Conservation (phyloP, 345 rosid genomes). For the Eucalyptus grandis region DNA sequence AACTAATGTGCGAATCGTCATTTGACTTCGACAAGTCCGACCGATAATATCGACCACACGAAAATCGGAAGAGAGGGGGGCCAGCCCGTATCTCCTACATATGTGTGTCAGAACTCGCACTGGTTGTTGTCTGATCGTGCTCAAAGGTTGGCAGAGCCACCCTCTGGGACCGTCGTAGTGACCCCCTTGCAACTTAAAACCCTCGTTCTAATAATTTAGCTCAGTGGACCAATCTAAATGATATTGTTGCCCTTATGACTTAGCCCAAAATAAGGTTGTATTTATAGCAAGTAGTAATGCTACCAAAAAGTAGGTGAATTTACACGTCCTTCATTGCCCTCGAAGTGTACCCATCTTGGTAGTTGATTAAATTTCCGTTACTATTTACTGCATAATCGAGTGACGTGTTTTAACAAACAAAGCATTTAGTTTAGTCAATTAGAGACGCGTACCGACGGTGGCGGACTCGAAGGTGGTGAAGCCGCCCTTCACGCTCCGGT, state of each 20-base stretch:
- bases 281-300: not conserved
- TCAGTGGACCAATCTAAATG: not conserved
- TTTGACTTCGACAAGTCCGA: not conserved
- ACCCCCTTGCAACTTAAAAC: not conserved
- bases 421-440: not conserved
- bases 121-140: not conserved
- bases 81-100: not conserved
- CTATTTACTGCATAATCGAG: not conserved
- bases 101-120: not conserved
- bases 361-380: not conserved
- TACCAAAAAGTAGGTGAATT: not conserved
- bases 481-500: conserved; percentile 62
- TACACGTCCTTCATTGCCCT: not conserved
- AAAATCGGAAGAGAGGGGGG: not conserved
- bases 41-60: not conserved
- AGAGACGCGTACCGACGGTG: conserved; percentile 62
- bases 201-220: not conserved
- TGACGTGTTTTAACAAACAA: not conserved
- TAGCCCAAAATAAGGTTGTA: not conserved
- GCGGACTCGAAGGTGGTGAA: conserved; percentile 83
- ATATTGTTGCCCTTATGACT: not conserved
- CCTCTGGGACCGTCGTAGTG: not conserved
- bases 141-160: not conserved
- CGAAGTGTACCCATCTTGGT: not conserved
- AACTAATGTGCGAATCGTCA: not conserved